phyloP scores from a whole-genome alignment of 2,329 filamentous ascomycete genomes.

The Teratosphaeria zuluensis region DNA sequence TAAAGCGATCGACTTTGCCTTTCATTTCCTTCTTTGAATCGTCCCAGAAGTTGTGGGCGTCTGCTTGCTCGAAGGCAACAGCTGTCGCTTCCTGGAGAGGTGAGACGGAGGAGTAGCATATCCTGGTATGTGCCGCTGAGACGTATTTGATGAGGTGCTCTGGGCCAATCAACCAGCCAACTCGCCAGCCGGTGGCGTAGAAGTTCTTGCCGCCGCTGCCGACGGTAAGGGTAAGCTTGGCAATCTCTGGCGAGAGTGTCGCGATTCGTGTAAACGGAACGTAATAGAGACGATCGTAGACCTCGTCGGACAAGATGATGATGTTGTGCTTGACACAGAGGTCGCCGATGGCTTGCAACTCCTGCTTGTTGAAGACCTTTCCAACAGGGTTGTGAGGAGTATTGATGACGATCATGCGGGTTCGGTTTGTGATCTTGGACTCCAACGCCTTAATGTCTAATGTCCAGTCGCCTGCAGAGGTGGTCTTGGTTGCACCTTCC shows the following conservation, averaged over 20 bases:
- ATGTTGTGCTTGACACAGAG: conserved; percentile 69
- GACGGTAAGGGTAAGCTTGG: conserved; percentile 80
- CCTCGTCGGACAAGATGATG: conserved; percentile 45
- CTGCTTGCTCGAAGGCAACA: conserved; percentile 87
- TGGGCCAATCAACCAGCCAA: conserved; percentile 88
- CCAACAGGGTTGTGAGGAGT: conserved; percentile 91
- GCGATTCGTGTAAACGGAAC: conserved; percentile 89
- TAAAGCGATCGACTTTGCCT: conserved; percentile 78
- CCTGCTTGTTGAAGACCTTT: conserved; percentile 80
- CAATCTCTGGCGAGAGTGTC: conserved; percentile 82
- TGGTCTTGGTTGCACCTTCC: conserved; percentile 67
- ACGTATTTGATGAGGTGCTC: conserved; percentile 85
- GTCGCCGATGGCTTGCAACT: conserved; percentile 75
- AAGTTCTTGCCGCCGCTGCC: conserved; percentile 97
- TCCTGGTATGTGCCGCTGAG: conserved; percentile 83
- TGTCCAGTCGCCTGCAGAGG: conserved; percentile 78
- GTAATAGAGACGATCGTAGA: conserved; percentile 93
- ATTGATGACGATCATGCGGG: conserved; percentile 93
- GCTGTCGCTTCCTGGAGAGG: conserved; percentile 91
- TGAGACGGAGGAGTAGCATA: conserved; percentile 90
- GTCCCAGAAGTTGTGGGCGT: conserved; percentile 78
- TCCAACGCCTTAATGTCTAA: conserved; percentile 78
- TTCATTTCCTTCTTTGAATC: conserved; percentile 78
- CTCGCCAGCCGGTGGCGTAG: conserved; percentile 94
- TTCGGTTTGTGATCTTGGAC: conserved; percentile 69